Percentiles rank a stretch among this genome's conserved stretches.
Evolutionary conservation across 1,284 basidiomycete species (phyloP).

Genomic region (Clitocybe nebularis): DNA sequence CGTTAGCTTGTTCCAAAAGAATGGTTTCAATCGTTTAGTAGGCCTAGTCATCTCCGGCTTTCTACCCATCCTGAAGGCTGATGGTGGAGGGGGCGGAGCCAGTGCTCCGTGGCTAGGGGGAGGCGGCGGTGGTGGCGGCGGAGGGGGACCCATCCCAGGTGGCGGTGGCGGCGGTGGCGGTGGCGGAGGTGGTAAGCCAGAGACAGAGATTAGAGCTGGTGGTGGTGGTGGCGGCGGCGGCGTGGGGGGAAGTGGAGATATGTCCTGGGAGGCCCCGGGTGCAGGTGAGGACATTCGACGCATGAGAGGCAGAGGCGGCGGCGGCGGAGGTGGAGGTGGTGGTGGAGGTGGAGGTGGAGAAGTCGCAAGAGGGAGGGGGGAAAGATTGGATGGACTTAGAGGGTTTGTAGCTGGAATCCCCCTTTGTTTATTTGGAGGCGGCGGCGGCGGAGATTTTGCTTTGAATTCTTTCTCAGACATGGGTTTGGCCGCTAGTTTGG

Average conservation of each 20-base stretch:
- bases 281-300: conserved; percentile 12
- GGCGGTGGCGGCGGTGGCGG: conserved; percentile 20
- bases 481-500: conserved; percentile 47
- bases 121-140: conserved; percentile 29
- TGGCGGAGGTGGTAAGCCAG: conserved; percentile 24
- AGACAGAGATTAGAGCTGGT: conserved; percentile 16
- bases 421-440: conserved; percentile 40
- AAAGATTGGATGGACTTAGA: conserved; percentile 13
- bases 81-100: conserved; percentile 34
- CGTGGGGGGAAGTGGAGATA: conserved; percentile 22
- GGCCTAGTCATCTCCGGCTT: conserved; percentile 35
- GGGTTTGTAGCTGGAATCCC: conserved; percentile 9
- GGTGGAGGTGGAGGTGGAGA: conserved; percentile 24
- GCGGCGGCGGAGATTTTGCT: conserved; percentile 55
- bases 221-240: conserved; percentile 29
- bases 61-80: conserved; percentile 29
- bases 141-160: conserved; percentile 30
- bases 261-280: conserved; percentile 22
- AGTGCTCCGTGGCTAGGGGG: conserved; percentile 20
- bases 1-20: conserved; percentile 86
- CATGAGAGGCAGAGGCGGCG: conserved; percentile 21
- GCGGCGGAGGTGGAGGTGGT: conserved; percentile 16
- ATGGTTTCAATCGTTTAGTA: conserved; percentile 71
- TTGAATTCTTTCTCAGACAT: conserved; percentile 73
- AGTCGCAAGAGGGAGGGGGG: conserved; percentile 19